Base-by-base conservation (phyloP, 192 early-diverging fungal genomes). In the Mortierella alpina region DNA sequence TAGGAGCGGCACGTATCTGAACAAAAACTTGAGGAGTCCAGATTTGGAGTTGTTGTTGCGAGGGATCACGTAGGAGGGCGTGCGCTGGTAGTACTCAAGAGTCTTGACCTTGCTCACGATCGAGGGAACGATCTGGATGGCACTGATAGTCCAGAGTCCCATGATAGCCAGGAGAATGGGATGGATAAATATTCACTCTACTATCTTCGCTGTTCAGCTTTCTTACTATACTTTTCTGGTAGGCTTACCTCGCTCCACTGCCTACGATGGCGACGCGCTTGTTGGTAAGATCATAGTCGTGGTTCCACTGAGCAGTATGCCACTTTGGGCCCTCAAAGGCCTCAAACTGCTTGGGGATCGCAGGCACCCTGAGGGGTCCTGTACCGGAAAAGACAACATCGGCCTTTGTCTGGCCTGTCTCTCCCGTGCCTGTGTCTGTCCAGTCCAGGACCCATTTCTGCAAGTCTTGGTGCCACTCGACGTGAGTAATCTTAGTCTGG, bases 321-420 rank as follows among this genome's bases (percentile, higher is more conserved):
- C 75, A 58, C 31, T 68, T 67, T 10, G 68, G 73, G 1, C 82
- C 82, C 10, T 75, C 61, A 72, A 83, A 83, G 4, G 41, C 22
- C 22, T 86, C 71, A 62, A 85, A 84, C 66, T 83, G 72, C 23
- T 82, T 69, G 23, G 89, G 89, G 48, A 79, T 62, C 40, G 66
- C 51, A 0, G 89, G 86, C 44, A 85, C 59, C 51, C 82, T 72
- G 11, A 90, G 69, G 6, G 83, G 77, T 9, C 89, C 89, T 57
- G 86, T 68, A 20, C 77, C 87, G 3, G 74, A 73, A 50, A 89
- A 86, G 9, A 75, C 73, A 15, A 75, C 42, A 48, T 75, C 73
- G 18, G 66, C 73, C 12, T 75, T 66, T 23, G 41, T 55, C 40
- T 22, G 59, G 7, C 52, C 57, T 1, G 13, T 23, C 15, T 55